Evolutionary conservation across 805 yeast species (phyloP).

Genomic region (Debaryomyces castellii): DNA sequence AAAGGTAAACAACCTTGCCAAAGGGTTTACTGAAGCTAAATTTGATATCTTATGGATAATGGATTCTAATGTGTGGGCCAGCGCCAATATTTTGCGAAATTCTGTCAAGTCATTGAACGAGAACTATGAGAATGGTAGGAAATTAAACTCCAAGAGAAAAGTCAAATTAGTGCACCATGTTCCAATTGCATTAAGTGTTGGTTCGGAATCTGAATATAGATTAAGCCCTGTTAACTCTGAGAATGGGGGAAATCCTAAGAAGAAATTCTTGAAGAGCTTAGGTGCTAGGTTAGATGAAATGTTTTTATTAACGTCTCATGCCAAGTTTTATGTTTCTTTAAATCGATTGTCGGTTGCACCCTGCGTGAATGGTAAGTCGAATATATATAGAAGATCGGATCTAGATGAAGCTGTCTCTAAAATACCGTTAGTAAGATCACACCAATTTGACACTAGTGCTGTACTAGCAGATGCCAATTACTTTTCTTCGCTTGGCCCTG

Average conservation of each 20-base stretch:
- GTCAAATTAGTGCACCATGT: slow-evolving; percentile 78
- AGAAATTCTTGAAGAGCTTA: slow-evolving; percentile 21
- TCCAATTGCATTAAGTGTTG: slow-evolving; percentile 59
- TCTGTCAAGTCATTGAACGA: slow-evolving; percentile 54
- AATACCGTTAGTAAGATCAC: slow-evolving; percentile 25
- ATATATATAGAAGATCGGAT: slow-evolving; percentile 67
- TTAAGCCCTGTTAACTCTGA: slow-evolving; percentile 13
- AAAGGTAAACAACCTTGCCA: slow-evolving; percentile 81
- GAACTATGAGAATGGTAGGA: slow-evolving; percentile 52
- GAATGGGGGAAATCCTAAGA: slow-evolving; percentile 1
- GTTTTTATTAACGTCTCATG: slow-evolving; percentile 81
- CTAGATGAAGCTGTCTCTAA: slow-evolving; percentile 56
- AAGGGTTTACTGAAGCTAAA: slow-evolving; percentile 69
- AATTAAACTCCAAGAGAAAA: slow-evolving; percentile 28
- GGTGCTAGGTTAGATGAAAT: slow-evolving; percentile 82
- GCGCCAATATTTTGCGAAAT: slow-evolving; percentile 60
- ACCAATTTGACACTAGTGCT: slow-evolving; percentile 29
- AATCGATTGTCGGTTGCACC: slow-evolving; percentile 77
- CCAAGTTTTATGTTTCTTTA: slow-evolving; percentile 79
- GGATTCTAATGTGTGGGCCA: slow-evolving; percentile 83
- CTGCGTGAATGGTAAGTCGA: slow-evolving; percentile 89
- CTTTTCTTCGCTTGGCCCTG: slow-evolving; percentile 30
- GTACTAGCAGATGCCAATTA: slow-evolving; percentile 31
- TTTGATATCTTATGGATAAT: slow-evolving; percentile 79
- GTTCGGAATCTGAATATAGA: slow-evolving; percentile 25